Evolutionary conservation across 2,329 filamentous ascomycete species (phyloP).

Genomic region (Ascochyta pisi): DNA sequence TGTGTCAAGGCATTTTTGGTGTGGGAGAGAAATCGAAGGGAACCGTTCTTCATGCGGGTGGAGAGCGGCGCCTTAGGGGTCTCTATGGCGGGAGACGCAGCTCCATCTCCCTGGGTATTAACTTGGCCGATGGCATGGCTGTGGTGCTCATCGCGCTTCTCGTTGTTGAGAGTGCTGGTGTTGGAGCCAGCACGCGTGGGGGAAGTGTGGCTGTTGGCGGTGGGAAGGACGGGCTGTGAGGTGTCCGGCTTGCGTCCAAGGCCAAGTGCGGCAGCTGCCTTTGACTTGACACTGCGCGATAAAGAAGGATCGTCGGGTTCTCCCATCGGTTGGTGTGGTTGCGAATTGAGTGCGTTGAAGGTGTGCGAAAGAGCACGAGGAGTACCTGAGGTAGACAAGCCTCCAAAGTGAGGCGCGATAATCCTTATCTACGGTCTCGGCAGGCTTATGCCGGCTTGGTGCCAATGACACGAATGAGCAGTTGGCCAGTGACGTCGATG

Average conservation of each 20-base stretch:
- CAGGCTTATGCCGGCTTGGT: constrained; percentile 22
- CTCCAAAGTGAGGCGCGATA: constrained; percentile 28
- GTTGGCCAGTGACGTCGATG: constrained; percentile 13
- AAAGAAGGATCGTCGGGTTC: constrained; percentile 60
- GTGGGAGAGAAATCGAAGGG: constrained; percentile 61
- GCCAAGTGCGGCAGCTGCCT: constrained; percentile 55
- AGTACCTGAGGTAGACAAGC: constrained; percentile 19
- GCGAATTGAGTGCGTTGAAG: constrained; percentile 12
- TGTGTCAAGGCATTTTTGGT: constrained; percentile 68
- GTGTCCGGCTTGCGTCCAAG: constrained; percentile 48
- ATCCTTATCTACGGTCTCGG: constrained; percentile 29
- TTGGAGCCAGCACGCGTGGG: constrained; percentile 24
- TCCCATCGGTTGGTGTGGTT: constrained; percentile 58
- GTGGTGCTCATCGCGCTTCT: constrained; percentile 29
- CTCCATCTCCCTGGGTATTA: constrained; percentile 57
- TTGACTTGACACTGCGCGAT: constrained; percentile 60
- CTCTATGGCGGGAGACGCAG: constrained; percentile 61
- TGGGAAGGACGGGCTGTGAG: constrained; percentile 37
- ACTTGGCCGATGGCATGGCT: constrained; percentile 31
- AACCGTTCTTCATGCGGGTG: constrained; percentile 59
- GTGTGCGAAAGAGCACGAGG: constrained; percentile 10
- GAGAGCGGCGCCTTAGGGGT: constrained; percentile 53
- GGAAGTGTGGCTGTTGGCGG: constrained; percentile 30
- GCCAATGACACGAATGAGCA: not conserved
- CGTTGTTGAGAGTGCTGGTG: constrained; percentile 25